phyloP scores from a whole-genome alignment of 768 basidiomycete species.

The Postia placenta region DNA sequence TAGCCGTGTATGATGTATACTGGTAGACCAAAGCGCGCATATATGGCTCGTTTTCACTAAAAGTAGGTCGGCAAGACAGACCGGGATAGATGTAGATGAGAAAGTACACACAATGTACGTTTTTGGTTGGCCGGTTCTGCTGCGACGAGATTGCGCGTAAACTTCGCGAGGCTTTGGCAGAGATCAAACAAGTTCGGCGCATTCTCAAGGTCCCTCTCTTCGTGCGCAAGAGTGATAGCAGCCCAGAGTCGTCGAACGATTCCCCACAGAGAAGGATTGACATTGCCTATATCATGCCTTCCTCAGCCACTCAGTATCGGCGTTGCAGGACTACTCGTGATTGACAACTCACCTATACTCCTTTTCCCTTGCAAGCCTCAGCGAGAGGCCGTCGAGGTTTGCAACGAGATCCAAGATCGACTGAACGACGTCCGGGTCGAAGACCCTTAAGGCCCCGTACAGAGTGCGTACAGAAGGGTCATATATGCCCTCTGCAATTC shows the following conservation, averaged over 20 bases:
- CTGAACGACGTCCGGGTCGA: constrained; percentile 26
- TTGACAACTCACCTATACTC: constrained; percentile 22
- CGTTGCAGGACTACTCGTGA: background rate
- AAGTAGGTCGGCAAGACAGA: background rate
- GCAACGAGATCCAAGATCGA: constrained; percentile 18
- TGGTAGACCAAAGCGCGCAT: constrained; percentile 64
- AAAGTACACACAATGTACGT: constrained; percentile 58
- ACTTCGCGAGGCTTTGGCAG: constrained; percentile 45
- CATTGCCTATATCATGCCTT: constrained; percentile 31
- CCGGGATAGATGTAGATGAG: background rate
- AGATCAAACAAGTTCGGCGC: constrained; percentile 23
- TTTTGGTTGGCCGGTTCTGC: constrained; percentile 68
- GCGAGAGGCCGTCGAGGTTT: constrained; percentile 46
- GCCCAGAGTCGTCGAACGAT: constrained; percentile 52
- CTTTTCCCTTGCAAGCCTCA: constrained; percentile 44
- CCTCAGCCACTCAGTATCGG: background rate
- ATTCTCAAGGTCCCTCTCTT: constrained; percentile 43
- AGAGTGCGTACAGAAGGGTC: constrained; percentile 24
- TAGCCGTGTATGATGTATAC: constrained; percentile 71
- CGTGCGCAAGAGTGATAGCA: constrained; percentile 12
- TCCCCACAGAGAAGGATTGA: constrained; percentile 46
- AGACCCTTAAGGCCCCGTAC: constrained; percentile 35
- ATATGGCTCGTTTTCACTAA: constrained; percentile 64
- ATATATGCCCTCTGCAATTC: background rate
- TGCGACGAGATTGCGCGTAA: constrained; percentile 82